These are phyloP conservation scores for Penicillium crystallinum DNA, from an alignment of 495 filamentous ascomycete species.

Conservation along the genomic window DNA sequence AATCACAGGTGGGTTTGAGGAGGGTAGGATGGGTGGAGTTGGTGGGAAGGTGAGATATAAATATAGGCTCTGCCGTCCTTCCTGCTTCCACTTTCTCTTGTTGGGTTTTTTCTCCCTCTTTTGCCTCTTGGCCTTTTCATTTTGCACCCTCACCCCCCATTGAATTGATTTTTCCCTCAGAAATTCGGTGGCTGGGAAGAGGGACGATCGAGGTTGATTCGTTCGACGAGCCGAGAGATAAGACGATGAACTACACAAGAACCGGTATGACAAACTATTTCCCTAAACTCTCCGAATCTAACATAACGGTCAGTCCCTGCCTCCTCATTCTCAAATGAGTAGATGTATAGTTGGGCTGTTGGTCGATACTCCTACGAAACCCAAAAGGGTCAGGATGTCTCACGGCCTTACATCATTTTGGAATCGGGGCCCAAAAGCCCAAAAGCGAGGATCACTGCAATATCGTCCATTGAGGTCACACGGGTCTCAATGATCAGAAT, in stretches of 20 bases:
- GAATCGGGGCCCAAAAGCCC: slow-evolving; percentile 11
- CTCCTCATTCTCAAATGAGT: not conserved
- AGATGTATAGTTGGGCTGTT: not conserved
- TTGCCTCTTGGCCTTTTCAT: slow-evolving; percentile 3
- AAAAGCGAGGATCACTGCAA: slow-evolving; percentile 15
- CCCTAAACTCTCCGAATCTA: not conserved
- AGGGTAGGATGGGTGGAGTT: slow-evolving; percentile 7
- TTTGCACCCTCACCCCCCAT: not conserved
- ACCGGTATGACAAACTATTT: slow-evolving; percentile 15
- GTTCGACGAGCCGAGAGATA: slow-evolving; percentile 7
- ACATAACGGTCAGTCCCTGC: not conserved
- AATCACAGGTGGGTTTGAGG: slow-evolving; percentile 1
- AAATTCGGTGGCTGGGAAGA: slow-evolving; percentile 39
- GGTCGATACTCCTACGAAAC: not conserved
- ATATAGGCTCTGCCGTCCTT: slow-evolving; percentile 12
- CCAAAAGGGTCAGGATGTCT: slow-evolving; percentile 6
- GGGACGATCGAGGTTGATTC: slow-evolving; percentile 17
- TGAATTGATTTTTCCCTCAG: not conserved
- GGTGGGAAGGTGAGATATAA: slow-evolving; percentile 18
- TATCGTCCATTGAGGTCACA: slow-evolving; percentile 15
- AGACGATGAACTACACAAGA: slow-evolving; percentile 15
- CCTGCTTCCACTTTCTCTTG: slow-evolving; percentile 2
- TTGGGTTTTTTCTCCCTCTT: slow-evolving; percentile 3
- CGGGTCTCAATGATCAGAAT: slow-evolving; percentile 14
- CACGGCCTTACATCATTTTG: slow-evolving; percentile 22